Evolutionary conservation across 169 alveolate genomes (phyloP), one percentile per base, ranked within the genome.

Genomic region (Eimeria tenella): DNA sequence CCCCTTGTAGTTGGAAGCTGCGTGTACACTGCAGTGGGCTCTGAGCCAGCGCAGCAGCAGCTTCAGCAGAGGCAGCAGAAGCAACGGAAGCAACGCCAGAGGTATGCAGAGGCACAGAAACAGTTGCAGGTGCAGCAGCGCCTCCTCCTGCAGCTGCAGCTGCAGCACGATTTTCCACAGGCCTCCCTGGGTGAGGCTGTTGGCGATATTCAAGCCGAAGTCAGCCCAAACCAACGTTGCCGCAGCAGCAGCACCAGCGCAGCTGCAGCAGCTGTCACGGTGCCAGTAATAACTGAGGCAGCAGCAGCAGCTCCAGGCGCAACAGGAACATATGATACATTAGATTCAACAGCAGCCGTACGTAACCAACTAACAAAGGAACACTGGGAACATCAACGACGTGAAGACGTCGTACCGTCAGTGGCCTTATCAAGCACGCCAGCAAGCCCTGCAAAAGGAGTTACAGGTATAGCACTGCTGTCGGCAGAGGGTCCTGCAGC

Each of bases 1-100:
- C 89, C 70, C 74, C 86, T 75, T n/a, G 86, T 75, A 4, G 86
- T 75, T 8, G 86, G 65, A 31, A 31, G 86, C 68, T 75, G 86
- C 50, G 86, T 75, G 42, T 75, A 75, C 49, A 56, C 53, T 42
- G 86, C 63, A 19, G 63, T 23, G 65, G 65, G 63, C 11, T n/a
- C 25, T 19, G 49, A 65, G 75, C 75, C 0, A n/a, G 25, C n/a
- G 65, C 63, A 75, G 50, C 63, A 75, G 86, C 86, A 75, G 65
- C 86, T 42, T 6, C 86, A 50, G 50, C 86, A 75, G 42, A n/a
- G 50, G 49, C 86, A 75, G 65, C 63, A 50, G 65, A n/a, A 75
- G 65, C 86, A 70, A 17, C 68, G 21, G 68, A 10, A 10, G 81
- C 81, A 70, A 23, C 55, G 23, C 9, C 53, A 31, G 19, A 19